These are phyloP conservation scores for Scytalidium lignicola DNA, from an alignment of 2,329 filamentous ascomycete species.

Conservation along the genomic window DNA sequence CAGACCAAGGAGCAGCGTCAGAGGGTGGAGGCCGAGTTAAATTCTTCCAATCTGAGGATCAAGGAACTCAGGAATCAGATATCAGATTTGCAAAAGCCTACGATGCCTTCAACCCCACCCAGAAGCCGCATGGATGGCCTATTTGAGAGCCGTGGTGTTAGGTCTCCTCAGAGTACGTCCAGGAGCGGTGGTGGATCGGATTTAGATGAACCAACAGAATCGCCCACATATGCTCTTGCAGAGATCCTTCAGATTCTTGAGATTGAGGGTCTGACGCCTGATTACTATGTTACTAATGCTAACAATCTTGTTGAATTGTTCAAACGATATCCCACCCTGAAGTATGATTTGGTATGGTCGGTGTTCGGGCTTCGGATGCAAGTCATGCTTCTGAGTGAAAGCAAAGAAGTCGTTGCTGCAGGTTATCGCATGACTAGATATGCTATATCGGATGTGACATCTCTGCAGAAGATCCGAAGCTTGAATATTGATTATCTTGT, in stretches of 20 bases:
- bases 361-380: conserved; percentile 92
- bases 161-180: conserved; percentile 53
- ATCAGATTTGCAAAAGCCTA: conserved; percentile 51
- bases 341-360: conserved; percentile 95
- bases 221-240: conserved; percentile 83
- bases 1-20: conserved; percentile 82
- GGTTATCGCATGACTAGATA: conserved; percentile 92
- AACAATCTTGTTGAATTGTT: conserved; percentile 96
- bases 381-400: conserved; percentile 92
- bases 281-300: conserved; percentile 91
- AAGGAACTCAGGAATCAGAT: conserved; percentile 57
- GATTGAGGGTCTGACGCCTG: conserved; percentile 77
- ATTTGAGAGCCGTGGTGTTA: conserved; percentile 42
- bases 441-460: conserved; percentile 86
- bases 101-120: conserved; percentile 40
- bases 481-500: conserved; percentile 92
- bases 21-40: conserved; percentile 82
- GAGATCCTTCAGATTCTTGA: conserved; percentile 90
- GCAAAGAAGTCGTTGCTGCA: conserved; percentile 89
- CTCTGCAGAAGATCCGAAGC: conserved; percentile 78
- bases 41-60: conserved; percentile 73
- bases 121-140: conserved; percentile 45
- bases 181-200: conserved; percentile 56
- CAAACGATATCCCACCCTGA: conserved; percentile 84
- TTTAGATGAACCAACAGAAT: conserved; percentile 67